Evolutionary conservation across 2,329 filamentous ascomycete species (phyloP).

Genomic region (Trematosphaeria pertusa): DNA sequence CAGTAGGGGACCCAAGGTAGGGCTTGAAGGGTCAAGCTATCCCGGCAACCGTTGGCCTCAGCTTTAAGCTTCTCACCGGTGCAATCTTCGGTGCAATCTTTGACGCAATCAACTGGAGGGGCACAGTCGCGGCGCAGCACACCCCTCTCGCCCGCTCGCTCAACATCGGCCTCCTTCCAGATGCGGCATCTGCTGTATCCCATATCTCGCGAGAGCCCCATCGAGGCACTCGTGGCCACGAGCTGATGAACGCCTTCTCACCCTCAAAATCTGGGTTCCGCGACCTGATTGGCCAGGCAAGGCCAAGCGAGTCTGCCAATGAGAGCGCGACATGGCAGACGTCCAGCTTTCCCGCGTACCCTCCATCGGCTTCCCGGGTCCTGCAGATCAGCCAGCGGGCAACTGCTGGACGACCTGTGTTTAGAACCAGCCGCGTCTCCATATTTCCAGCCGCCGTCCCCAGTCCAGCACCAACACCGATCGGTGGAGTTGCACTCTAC

Average conservation of each 20-base stretch:
- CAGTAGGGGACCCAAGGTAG: too few relatives aligned
- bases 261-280: slow-evolving; percentile 4
- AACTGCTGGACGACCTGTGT: slow-evolving; percentile 10
- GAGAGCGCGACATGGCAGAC: not conserved
- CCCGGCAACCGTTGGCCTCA: slow-evolving; percentile 15
- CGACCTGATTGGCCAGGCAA: slow-evolving; percentile 13
- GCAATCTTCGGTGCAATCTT: too few relatives aligned
- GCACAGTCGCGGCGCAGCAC: slow-evolving; percentile 11
- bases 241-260: slow-evolving; percentile 7
- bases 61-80: slow-evolving; percentile 13
- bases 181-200: not conserved
- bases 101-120: too few relatives aligned
- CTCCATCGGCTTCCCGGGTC: slow-evolving; percentile 3
- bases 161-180: slow-evolving; percentile 1
- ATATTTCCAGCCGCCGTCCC: slow-evolving; percentile 14
- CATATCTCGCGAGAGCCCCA: not conserved
- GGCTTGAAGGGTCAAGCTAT: too few relatives aligned
- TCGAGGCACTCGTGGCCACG: slow-evolving; percentile 6
- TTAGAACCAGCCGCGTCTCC: slow-evolving; percentile 21
- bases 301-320: slow-evolving; percentile 12
- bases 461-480: slow-evolving; percentile 8
- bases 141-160: slow-evolving; percentile 2
- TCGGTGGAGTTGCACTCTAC: slow-evolving; percentile 10
- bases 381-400: slow-evolving; percentile 3
- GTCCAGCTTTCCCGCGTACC: slow-evolving; percentile 1